phyloP scores from a whole-genome alignment of 192 early-diverging fungal species.

The Backusella mclennaniae region DNA sequence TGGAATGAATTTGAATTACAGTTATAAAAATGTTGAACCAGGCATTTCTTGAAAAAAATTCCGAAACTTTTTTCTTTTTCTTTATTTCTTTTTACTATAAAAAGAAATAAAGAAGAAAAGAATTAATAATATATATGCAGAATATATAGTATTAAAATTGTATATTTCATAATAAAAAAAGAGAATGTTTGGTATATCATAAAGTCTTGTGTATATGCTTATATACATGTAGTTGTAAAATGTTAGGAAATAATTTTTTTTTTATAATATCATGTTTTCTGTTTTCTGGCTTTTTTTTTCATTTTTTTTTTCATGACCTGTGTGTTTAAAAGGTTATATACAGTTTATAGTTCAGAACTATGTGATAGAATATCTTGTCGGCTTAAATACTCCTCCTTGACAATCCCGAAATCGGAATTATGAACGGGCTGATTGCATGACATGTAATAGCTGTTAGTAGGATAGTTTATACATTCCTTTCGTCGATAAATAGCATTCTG shows the following conservation, averaged over 20 bases:
- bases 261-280: neutral
- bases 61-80: neutral
- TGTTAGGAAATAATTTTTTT: neutral
- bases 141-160: neutral
- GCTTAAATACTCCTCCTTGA: neutral
- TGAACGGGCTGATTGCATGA: neutral
- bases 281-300: neutral
- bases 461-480: neutral
- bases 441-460: neutral
- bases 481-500: neutral
- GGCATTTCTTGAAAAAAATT: neutral
- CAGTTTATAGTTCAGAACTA: neutral
- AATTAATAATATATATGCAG: neutral
- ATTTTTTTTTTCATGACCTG: neutral
- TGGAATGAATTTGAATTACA: constrained; percentile 31
- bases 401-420: neutral
- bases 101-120: constrained; percentile 3
- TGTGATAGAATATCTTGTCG: constrained; percentile 2
- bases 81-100: neutral
- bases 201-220: neutral
- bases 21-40: neutral
- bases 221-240: neutral
- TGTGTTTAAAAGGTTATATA: neutral
- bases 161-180: neutral
- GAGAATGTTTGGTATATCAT: neutral